Evolutionary conservation across 805 yeast species (phyloP).

Genomic region (Suhomyces emberorum): DNA sequence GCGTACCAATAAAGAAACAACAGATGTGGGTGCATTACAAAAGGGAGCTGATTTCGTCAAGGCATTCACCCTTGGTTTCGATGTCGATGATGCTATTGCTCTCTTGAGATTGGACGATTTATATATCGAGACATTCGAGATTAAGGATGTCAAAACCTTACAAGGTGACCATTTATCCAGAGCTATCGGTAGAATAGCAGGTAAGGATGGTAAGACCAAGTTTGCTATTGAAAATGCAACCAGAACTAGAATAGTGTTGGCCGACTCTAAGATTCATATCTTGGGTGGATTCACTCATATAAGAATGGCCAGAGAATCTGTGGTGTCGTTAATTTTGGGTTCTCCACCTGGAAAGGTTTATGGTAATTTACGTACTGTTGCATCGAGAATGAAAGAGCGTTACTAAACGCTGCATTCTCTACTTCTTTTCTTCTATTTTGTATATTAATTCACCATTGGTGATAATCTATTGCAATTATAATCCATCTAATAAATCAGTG

Average conservation of each 20-base stretch:
- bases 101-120: constrained; percentile 90
- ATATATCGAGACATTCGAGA: constrained; percentile 94
- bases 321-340: constrained; percentile 91
- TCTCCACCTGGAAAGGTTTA: constrained; percentile 98
- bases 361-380: constrained; percentile 94
- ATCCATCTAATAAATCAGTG: constrained; percentile 29
- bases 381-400: constrained; percentile 95
- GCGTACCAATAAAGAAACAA: constrained; percentile 76
- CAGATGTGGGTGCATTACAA: constrained; percentile 91
- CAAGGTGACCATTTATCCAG: constrained; percentile 95
- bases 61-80: constrained; percentile 95
- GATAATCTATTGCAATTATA: background rate
- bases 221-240: constrained; percentile 98
- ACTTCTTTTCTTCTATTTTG: constrained; percentile 2
- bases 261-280: constrained; percentile 94
- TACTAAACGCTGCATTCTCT: constrained; percentile 42
- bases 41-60: constrained; percentile 97
- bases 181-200: constrained; percentile 99
- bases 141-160: constrained; percentile 94
- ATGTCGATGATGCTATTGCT: constrained; percentile 95
- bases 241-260: constrained; percentile 94
- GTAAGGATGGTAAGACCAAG: constrained; percentile 98
- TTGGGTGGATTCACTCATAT: constrained; percentile 96
- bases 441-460: constrained; percentile 1
- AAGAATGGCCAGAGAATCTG: constrained; percentile 97